Percentiles rank a stretch among this genome's conserved stretches.
phyloP scores from a whole-genome alignment of 2,329 filamentous ascomycete genomes.

The Monosporascus sp. region DNA sequence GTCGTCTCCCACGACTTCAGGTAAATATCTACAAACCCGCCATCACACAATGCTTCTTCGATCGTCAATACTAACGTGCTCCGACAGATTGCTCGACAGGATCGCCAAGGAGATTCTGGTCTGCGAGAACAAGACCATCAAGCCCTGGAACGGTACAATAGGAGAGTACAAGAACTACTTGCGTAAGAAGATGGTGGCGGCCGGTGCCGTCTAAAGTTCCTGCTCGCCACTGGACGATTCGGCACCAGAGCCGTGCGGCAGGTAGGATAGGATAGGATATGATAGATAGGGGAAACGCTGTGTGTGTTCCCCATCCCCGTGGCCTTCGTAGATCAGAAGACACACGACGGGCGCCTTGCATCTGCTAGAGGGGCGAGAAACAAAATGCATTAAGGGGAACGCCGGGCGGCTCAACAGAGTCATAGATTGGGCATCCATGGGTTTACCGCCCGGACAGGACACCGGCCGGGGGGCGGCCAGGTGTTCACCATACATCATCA shows the following conservation, averaged over 20 bases:
- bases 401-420: slow-evolving; percentile 1
- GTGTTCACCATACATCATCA: no score
- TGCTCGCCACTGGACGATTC: not conserved
- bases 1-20: slow-evolving; percentile 99
- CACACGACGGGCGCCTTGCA: no score
- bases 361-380: not conserved
- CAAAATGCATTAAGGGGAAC: slow-evolving; percentile 5
- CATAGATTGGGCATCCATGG: slow-evolving; percentile 1
- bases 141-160: slow-evolving; percentile 82
- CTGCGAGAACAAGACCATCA: slow-evolving; percentile 95
- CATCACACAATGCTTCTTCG: not conserved
- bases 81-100: slow-evolving; percentile 82
- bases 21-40: slow-evolving; percentile 45
- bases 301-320: no score
- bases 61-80: slow-evolving; percentile 11
- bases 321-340: no score
- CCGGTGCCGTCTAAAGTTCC: slow-evolving; percentile 72
- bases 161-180: slow-evolving; percentile 97
- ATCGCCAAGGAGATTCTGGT: slow-evolving; percentile 99
- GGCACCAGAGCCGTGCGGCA: no score
- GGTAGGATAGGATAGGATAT: no score
- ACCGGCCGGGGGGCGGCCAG: not conserved
- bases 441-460: not conserved
- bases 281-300: no score
- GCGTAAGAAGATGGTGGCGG: slow-evolving; percentile 95